Base-by-base conservation (phyloP, 1,139 yeast genomes). In the Hyphopichia pseudoburtonii region DNA sequence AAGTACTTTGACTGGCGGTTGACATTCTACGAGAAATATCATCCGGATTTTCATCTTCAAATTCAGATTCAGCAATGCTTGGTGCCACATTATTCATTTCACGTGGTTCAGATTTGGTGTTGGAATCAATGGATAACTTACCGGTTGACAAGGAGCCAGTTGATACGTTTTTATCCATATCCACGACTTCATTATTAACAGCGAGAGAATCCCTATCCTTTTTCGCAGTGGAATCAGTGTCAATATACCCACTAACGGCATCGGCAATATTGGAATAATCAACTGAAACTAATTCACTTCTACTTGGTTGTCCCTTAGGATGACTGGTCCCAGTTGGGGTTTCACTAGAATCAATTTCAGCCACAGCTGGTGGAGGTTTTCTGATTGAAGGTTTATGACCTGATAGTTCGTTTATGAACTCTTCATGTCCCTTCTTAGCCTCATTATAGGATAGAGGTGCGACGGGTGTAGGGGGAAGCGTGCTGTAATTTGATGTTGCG, bases 121-220 rank as follows among this genome's bases (percentile, higher is more conserved):
- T 9, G 18, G 31, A 17, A 11, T 31, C 64, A 35, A 60, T 44
- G 2, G 72, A 63, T 31, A 53, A 47, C 29, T 51, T 64, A 1
- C 71, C 73, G 0, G 73, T 66, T 1, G 73, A 68, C 28, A 68
- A 55, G 2, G 74, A 67, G 0, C 73, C 74, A 1, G 62, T 45
- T 0, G 74, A 66, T 2, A 6, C 8, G 18, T 12, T 18, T n/a
- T 17, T 17, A 4, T 28, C n/a, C 5, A n/a, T 8, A 28, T 28
- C 31, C 15, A 27, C n/a, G 21, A 29, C 28, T 5, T 19, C 17
- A n/a, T 23, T 5, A 10, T 23, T 14, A 12, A 26, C 33, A 11
- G n/a, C 26, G 7, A 32, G 18, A 6, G 37, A 25, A 18, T 42
- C 43, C 32, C 33, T 14, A 6, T 23, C 32, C 19, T 29, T 30